Percentiles rank a stretch among this genome's conserved stretches.
Conservation (phyloP, 2,329 filamentous ascomycete genomes). For the Aspergillus phoenicis region DNA sequence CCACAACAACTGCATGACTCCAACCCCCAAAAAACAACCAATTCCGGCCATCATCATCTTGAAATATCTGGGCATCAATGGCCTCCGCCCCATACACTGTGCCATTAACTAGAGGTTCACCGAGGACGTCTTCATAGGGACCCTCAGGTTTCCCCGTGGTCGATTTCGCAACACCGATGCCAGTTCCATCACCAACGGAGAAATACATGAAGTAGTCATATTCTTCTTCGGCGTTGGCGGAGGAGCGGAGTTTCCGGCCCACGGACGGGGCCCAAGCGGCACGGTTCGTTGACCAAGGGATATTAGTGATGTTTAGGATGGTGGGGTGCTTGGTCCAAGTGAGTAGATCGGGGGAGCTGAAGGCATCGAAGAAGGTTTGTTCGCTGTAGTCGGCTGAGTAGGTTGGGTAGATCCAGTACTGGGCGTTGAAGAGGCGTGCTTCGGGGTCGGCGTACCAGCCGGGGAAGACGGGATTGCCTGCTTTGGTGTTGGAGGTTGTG, state of each 20-base stretch:
- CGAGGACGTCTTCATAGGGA: slow-evolving; percentile 48
- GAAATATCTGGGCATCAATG: slow-evolving; percentile 51
- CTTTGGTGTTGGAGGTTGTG: neutral
- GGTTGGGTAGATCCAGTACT: slow-evolving; percentile 56
- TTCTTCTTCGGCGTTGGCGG: neutral
- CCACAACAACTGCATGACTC: slow-evolving; percentile 47
- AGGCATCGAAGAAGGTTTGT: slow-evolving; percentile 56
- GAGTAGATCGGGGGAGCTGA: slow-evolving; percentile 53
- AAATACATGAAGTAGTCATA: slow-evolving; percentile 55
- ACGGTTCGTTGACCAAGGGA: slow-evolving; percentile 48
- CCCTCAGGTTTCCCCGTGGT: slow-evolving; percentile 37
- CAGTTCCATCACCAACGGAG: slow-evolving; percentile 52
- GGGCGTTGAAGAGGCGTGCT: slow-evolving; percentile 48
- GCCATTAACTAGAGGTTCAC: slow-evolving; percentile 46
- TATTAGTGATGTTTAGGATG: slow-evolving; percentile 44
- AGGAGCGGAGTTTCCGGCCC: slow-evolving; percentile 24
- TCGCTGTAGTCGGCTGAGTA: slow-evolving; percentile 48
- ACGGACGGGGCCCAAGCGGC: slow-evolving; percentile 55
- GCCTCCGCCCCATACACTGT: slow-evolving; percentile 53
- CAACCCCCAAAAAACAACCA: slow-evolving; percentile 52
- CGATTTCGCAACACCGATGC: slow-evolving; percentile 48
- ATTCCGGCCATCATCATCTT: slow-evolving; percentile 47
- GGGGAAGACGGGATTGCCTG: slow-evolving; percentile 51
- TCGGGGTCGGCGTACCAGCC: slow-evolving; percentile 58
- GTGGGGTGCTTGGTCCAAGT: slow-evolving; percentile 53